Evolutionary conservation across 352 stramenopile species (phyloP).

Genomic region (Blastocystis hominis): DNA sequence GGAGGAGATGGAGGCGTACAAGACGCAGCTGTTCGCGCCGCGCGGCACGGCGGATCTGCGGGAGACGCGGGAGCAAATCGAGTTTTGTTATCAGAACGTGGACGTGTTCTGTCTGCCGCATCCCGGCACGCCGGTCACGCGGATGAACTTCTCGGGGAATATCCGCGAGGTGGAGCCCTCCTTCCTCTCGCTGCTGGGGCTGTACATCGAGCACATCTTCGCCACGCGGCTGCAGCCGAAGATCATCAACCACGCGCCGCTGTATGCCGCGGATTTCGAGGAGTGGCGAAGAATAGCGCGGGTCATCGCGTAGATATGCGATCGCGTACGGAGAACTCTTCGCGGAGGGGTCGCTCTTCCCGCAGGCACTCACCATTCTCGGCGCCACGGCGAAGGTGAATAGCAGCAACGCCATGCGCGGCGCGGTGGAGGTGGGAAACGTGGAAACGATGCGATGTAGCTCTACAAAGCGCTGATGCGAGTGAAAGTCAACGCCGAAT

Average conservation of each 20-base stretch:
- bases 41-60: constrained; percentile 81
- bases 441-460: not conserved
- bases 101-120: constrained; percentile 87
- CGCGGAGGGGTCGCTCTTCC: constrained; percentile 84
- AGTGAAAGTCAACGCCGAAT: not conserved
- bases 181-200: constrained; percentile 84
- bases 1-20: constrained; percentile 84
- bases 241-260: constrained; percentile 80
- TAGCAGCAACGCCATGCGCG: constrained; percentile 78
- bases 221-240: constrained; percentile 76
- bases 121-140: constrained; percentile 86
- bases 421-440: not conserved
- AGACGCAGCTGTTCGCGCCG: constrained; percentile 78
- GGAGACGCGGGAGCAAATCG: constrained; percentile 88
- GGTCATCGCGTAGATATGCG: constrained; percentile 75
- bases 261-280: constrained; percentile 82
- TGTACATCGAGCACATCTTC: constrained; percentile 88
- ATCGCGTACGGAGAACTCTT: constrained; percentile 90
- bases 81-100: constrained; percentile 85
- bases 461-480: constrained; percentile 24
- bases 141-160: constrained; percentile 88
- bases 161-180: constrained; percentile 81
- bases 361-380: constrained; percentile 88
- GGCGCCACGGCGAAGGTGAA: constrained; percentile 90
- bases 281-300: not conserved